These are phyloP conservation scores for Alnus glutinosa DNA, from an alignment of 306 rosid species.

Conservation along the genomic window DNA sequence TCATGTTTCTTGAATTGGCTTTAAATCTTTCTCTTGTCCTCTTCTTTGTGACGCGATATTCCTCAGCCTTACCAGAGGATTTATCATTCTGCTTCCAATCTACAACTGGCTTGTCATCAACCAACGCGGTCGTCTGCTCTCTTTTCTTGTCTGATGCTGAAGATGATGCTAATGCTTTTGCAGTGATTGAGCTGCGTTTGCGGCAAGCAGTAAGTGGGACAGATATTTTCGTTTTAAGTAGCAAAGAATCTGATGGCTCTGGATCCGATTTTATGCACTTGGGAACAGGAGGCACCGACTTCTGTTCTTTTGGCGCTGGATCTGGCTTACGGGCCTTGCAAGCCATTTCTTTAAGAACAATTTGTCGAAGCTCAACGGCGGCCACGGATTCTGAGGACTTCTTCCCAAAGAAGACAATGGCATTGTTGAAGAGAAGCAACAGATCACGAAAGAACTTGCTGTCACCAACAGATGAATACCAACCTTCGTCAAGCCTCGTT, in stretches of 20 bases:
- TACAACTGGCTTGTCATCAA: constrained; percentile 25
- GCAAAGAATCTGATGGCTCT: constrained; percentile 26
- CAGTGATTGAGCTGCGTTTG: constrained; percentile 38
- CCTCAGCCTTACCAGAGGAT: constrained; percentile 23
- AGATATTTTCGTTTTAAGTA: constrained; percentile 29
- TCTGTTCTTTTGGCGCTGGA: constrained; percentile 13
- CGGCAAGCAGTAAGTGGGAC: constrained; percentile 36
- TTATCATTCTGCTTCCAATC: constrained; percentile 26
- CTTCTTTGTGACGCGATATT: constrained; percentile 19
- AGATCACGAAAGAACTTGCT: constrained; percentile 32
- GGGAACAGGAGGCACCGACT: background rate
- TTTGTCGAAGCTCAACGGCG: constrained; percentile 27
- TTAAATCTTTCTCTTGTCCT: constrained; percentile 24
- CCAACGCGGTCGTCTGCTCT: constrained; percentile 9
- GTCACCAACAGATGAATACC: constrained; percentile 21
- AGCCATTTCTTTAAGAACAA: constrained; percentile 27
- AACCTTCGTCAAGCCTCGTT: constrained; percentile 31
- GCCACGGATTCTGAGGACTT: constrained; percentile 20
- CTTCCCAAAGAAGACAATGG: constrained; percentile 19
- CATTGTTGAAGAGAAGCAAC: constrained; percentile 28
- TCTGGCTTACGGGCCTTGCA: constrained; percentile 4
- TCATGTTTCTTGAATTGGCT: constrained; percentile 21
- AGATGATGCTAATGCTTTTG: constrained; percentile 36
- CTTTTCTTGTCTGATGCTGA: constrained; percentile 22
- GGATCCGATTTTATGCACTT: constrained; percentile 8